Evolutionary conservation across 495 filamentous ascomycete genomes (phyloP), one percentile per base, ranked within the genome.

Genomic region (Neurospora discreta): DNA sequence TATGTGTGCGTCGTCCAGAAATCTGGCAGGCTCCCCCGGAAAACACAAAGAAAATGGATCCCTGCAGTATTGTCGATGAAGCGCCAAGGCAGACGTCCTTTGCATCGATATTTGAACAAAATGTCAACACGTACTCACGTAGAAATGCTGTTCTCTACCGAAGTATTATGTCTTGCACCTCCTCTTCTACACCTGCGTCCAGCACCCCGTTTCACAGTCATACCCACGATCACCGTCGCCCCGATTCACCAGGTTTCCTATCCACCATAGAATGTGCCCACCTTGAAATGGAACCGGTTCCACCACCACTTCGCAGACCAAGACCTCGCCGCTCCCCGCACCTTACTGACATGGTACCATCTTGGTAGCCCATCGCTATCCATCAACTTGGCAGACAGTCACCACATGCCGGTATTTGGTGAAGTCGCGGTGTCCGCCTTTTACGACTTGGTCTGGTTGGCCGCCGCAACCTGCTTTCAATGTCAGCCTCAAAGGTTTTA

Each of bases 381-480:
- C 52, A 44, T 44, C 42, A 44, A 10, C 18, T 44, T 33, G 52
- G 20, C n/a, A 16, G 33, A 18, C 39, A 39, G 1, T 26, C 15
- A 36, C 18, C 26, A 33, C 26, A 33, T 18, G 52, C 16, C 33
- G 16, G 30, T 65, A 26, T 65, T 65, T 65, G 4, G 52, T 65
- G 15, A 33, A 33, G 15, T 30, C 26, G 52, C 23, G 6, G 6
- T 65, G 15, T 15, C 52, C 26, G 30, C 26, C 23, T 26, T 26
- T 65, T 36, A 65, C 26, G 72, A 20, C 73, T 76, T 75, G 43
- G 72, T 74, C 42, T 77, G 72, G 65, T 75, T 77, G 9, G 75
- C 71, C 15, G 70, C 68, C 44, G 69, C 74, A 5, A 39, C 71
- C 39, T 39, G 7, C 30, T 43, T 52, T 39, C 30, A 44, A 11